Percentiles rank a stretch among this genome's conserved stretches.
These are phyloP conservation scores for Trichophyton schoenleinii DNA, from an alignment of 2,329 filamentous ascomycete species.

Conservation along the genomic window DNA sequence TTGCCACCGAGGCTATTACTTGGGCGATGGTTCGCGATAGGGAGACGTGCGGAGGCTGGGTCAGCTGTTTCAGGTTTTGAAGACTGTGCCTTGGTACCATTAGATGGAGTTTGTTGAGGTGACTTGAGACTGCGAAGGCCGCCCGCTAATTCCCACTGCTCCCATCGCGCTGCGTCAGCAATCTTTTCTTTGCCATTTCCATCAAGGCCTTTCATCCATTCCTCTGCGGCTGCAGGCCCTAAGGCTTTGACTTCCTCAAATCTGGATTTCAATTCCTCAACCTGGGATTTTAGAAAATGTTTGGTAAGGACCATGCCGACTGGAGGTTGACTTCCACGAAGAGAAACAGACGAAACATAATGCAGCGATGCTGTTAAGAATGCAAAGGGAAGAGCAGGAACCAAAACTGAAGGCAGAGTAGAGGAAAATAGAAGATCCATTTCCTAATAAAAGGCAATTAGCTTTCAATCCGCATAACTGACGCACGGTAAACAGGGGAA, in stretches of 20 bases:
- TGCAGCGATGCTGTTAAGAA: slow-evolving; percentile 51
- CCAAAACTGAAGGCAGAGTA: slow-evolving; percentile 46
- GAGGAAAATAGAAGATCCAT: slow-evolving; percentile 54
- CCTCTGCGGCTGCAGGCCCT: slow-evolving; percentile 56
- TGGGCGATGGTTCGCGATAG: not conserved
- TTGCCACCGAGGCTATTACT: not conserved
- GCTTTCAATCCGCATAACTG: slow-evolving; percentile 7
- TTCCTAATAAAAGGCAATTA: slow-evolving; percentile 44
- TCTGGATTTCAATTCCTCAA: slow-evolving; percentile 50
- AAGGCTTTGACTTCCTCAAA: slow-evolving; percentile 52
- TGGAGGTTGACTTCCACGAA: slow-evolving; percentile 39
- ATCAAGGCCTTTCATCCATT: slow-evolving; percentile 67
- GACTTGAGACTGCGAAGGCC: slow-evolving; percentile 15
- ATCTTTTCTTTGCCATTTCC: slow-evolving; percentile 48
- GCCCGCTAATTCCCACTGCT: slow-evolving; percentile 52
- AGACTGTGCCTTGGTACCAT: not conserved
- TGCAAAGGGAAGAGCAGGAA: slow-evolving; percentile 57
- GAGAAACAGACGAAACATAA: slow-evolving; percentile 44
- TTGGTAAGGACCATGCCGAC: slow-evolving; percentile 47
- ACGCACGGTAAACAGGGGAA: not conserved
- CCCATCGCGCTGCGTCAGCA: slow-evolving; percentile 56
- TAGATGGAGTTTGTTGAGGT: not conserved
- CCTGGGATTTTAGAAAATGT: slow-evolving; percentile 50
- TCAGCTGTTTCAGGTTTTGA: not conserved
- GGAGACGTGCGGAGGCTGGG: not conserved